phyloP scores from a whole-genome alignment of 495 filamentous ascomycete species.

The Aspergillus haitiensis region DNA sequence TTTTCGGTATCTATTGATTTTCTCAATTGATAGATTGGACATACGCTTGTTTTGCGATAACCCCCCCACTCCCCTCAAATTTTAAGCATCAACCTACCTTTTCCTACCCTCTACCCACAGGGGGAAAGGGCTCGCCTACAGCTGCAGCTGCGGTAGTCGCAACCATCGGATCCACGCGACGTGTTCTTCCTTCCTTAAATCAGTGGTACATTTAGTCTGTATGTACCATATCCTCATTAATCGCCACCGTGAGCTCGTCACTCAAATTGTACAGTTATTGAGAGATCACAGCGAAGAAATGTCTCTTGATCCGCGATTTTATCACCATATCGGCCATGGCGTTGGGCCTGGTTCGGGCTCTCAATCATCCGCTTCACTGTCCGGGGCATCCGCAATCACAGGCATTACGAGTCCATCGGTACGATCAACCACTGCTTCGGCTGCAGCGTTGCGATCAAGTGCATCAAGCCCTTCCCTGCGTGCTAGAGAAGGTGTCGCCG shows the following conservation, averaged over 20 bases:
- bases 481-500: conserved; percentile 63
- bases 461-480: conserved; percentile 66
- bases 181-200: conserved; percentile 10
- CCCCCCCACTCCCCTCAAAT: neutral
- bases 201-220: conserved; percentile 31
- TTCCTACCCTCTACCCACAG: neutral
- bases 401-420: conserved; percentile 50
- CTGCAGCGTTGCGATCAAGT: conserved; percentile 49
- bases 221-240: conserved; percentile 45
- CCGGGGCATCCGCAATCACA: conserved; percentile 53
- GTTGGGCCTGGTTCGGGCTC: conserved; percentile 44
- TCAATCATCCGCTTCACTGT: conserved; percentile 60
- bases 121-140: conserved; percentile 7
- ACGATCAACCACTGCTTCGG: conserved; percentile 61
- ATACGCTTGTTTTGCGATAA: neutral
- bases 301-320: conserved; percentile 59
- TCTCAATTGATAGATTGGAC: neutral
- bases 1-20: conserved; percentile 4
- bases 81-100: neutral
- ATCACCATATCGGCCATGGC: conserved; percentile 48
- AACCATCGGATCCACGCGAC: conserved; percentile 1
- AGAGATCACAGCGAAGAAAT: conserved; percentile 50
- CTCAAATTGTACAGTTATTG: conserved; percentile 49
- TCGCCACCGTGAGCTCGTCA: conserved; percentile 49
- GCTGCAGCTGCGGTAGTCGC: conserved; percentile 13